Evolutionary conservation across 768 basidiomycete genomes (phyloP), one percentile per base, ranked within the genome.

Genomic region (Piloderma croceum): DNA sequence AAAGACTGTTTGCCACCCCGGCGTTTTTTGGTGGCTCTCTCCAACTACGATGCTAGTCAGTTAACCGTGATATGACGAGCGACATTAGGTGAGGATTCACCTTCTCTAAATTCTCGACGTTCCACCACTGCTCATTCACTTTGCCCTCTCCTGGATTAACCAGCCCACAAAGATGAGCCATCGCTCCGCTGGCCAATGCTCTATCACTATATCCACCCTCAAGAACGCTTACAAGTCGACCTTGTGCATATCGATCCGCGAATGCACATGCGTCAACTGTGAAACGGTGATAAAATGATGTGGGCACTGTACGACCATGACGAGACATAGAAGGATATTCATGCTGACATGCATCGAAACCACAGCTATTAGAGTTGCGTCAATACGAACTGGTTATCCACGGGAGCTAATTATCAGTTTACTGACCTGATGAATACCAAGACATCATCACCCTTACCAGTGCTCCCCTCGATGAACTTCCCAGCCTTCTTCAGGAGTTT

Each of bases 161-260:
- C 17, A 97, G 62, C 4, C 92, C 93, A 6, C 67, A 64, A 2
- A 94, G 59, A 56, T 91, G 86, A 0, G 90, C 86, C 75, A 91
- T 77, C 0, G 82, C 73, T 0, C 86, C 94, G 46, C 86, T 90
- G 5, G 69, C 79, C 40, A 98, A 67, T 0, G 94, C 92, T 5
- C 83, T 74, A 58, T 97, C 91, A 50, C 88, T 89, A 54, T 97
- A 97, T 1, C 93, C 94, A 1, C 94, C 94, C 63, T 99, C 94
- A 1, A 99, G 76, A 0, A 97, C 87, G 50, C 89, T 91, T 27
- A 98, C 70, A 5, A 94, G 51, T 31, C 79, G 73, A 0, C 91
- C 90, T 2, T 59, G 52, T 0, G 88, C 79, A 46, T 80, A 80
- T 33, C 58, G 48, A 20, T 83, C 73, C 6, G 84, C 81, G 41